Percentiles rank a stretch among this genome's conserved stretches.
Evolutionary conservation across 352 stramenopile species (phyloP).

Genomic region (Globisporangium perplexum): DNA sequence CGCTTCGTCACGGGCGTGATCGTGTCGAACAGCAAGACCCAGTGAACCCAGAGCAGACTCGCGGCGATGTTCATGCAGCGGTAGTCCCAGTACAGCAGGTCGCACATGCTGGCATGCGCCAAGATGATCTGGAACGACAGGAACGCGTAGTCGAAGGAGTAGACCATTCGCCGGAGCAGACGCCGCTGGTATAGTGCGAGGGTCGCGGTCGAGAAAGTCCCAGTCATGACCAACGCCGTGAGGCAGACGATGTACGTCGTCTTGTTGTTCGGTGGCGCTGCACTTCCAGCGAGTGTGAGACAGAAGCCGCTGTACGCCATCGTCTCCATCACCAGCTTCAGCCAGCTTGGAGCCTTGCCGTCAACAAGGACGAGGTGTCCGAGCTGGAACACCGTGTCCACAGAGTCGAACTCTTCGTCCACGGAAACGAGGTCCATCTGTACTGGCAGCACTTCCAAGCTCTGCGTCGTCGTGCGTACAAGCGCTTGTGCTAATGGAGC

Average conservation of each 20-base stretch:
- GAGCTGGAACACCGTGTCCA: background rate
- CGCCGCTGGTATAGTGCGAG: slow-evolving; percentile 4
- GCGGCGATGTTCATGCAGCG: slow-evolving; percentile 6
- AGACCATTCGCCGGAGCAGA: slow-evolving; percentile 6
- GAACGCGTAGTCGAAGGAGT: slow-evolving; percentile 18
- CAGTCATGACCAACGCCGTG: background rate
- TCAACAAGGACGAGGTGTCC: background rate
- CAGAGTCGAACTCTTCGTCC: slow-evolving; percentile 1
- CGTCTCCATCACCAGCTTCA: background rate
- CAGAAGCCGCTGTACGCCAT: background rate
- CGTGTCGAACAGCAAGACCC: slow-evolving; percentile 13
- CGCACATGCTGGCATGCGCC: slow-evolving; percentile 12
- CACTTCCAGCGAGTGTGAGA: background rate
- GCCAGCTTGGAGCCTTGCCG: background rate
- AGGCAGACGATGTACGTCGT: background rate
- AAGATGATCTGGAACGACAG: slow-evolving; percentile 12
- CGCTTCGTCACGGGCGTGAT: slow-evolving; percentile 8
- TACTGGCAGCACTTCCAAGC: background rate
- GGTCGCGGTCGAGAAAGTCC: background rate
- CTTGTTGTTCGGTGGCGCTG: background rate
- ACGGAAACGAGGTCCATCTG: background rate
- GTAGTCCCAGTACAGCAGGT: slow-evolving; percentile 10
- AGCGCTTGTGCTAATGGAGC: background rate
- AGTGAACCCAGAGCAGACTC: slow-evolving; percentile 16
- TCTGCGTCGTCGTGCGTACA: background rate